Base-by-base conservation (phyloP, 1,284 basidiomycete species). In the Wolfiporia cocos region DNA sequence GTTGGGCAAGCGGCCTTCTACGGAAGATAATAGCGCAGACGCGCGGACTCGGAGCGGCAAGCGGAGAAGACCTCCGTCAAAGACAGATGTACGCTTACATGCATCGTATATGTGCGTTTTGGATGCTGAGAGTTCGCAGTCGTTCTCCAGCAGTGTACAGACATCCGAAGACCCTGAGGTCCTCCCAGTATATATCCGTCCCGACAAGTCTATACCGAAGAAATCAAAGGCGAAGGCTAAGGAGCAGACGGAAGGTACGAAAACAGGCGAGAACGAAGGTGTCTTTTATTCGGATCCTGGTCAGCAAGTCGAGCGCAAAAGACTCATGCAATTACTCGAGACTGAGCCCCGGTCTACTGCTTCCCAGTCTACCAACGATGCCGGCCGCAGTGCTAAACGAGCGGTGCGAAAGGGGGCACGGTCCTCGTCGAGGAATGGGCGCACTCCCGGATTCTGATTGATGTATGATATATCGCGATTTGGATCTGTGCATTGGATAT, bases 281-380 rank as follows among this genome's bases (percentile, higher is more conserved):
- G 78, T 86, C 18, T 72, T 69, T 43, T 87, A 86, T 49, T 81
- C 83, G 55, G 83, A 86, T 56, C 79, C 81, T 1, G 70, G 59
- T 15, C 76, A 84, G 61, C 62, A 61, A 26, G 73, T 70, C 35
- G 81, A 83, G 61, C 70, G 70, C 57, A 64, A 67, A 49, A 64
- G 71, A 51, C 54, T 79, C 39, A 65, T 68, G 61, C 67, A 42
- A 56, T 49, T 70, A 21, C 49, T 70, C n/a, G n/a, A n/a, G n/a
- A n/a, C n/a, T n/a, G n/a, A n/a, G n/a, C n/a, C n/a, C n/a, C n/a
- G n/a, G n/a, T n/a, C n/a, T n/a, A n/a, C n/a, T n/a, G n/a, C n/a
- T n/a, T n/a, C n/a, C n/a, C n/a, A n/a, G n/a, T n/a, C n/a, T n/a
- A n/a, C n/a, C n/a, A n/a, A n/a, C n/a, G n/a, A n/a, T n/a, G n/a